Base-by-base conservation (phyloP, 345 rosid species). In the Hypericum androsaemum region DNA sequence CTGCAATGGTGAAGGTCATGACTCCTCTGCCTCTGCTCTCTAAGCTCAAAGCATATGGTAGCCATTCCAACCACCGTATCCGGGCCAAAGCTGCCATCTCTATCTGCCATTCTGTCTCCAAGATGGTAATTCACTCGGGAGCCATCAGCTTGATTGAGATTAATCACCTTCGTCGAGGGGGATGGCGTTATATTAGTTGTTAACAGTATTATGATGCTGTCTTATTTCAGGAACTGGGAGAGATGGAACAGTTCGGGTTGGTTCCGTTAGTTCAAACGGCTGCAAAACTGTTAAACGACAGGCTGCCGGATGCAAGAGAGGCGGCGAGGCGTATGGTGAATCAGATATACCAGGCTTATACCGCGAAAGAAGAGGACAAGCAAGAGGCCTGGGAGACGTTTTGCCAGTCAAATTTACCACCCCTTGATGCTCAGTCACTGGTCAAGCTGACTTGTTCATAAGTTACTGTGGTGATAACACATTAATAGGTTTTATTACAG, bases 251-350 rank as follows among this genome's bases (percentile, higher is more conserved):
- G 39, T 77, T 81, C 11, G 97, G 98, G 51, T 51, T 77, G 68
- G 74, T 64, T 17, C 16, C 53, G 11, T 58, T 90, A 51, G 64
- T 73, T 5, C 78, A 80, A 65, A 75, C 81, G 74, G 80, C 75
- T 12, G 80, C 79, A 3, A 74, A 75, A 59, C 60, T 74, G 78
- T 54, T 85, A 79, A 92, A 73, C 61, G 97, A 92, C 50, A 81
- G 77, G 69, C 61, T 85, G 45, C 94, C 98, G 0, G 98, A 85
- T 69, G 95, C 98, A 9, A 83, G 96, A 59, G 97, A 85, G 70
- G 95, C 98, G 0, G 94, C 95, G 0, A 63, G 97, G 63, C 76
- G 76, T 40, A 71, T 73, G 40, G 94, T 71, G 51, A 61, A 48
- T 37, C 70, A 72, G 2, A 41, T 81, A 41, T 67, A 69, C 36